phyloP scores from a whole-genome alignment of 352 stramenopile species.

The Globisporangium barbulae region DNA sequence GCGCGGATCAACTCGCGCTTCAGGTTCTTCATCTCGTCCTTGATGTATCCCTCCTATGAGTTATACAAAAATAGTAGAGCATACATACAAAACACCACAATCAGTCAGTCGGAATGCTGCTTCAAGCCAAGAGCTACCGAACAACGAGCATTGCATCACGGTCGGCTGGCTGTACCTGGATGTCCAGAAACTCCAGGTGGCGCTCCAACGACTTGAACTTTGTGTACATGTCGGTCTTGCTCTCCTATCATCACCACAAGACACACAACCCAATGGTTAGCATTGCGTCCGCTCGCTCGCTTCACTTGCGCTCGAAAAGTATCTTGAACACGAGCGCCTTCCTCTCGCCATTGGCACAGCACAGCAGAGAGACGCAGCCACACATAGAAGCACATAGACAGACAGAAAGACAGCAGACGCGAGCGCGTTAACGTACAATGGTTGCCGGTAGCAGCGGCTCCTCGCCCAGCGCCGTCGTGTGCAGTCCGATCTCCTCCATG shows the following conservation, averaged over 20 bases:
- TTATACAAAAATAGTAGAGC: neutral
- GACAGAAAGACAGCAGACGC: neutral
- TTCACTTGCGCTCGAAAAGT: neutral
- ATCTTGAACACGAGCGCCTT: neutral
- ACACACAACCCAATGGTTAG: neutral
- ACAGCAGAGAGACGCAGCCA: neutral
- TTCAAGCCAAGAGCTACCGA: neutral
- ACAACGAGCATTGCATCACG: neutral
- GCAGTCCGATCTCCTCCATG: slow-evolving; percentile 67
- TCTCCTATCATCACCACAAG: slow-evolving; percentile 26
- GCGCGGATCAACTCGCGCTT: slow-evolving; percentile 98
- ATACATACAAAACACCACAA: neutral
- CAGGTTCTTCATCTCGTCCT: slow-evolving; percentile 99
- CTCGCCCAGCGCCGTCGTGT: slow-evolving; percentile 32
- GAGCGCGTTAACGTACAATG: slow-evolving; percentile 25
- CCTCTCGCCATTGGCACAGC: neutral
- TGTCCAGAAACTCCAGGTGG: slow-evolving; percentile 83
- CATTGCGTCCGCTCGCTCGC: neutral
- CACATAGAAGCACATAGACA: neutral
- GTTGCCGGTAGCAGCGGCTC: slow-evolving; percentile 49
- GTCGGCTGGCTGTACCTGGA: slow-evolving; percentile 39
- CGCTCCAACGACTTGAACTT: slow-evolving; percentile 80
- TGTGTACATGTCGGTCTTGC: slow-evolving; percentile 69
- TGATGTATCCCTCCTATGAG: slow-evolving; percentile 97
- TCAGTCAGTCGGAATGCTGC: neutral